Conservation (phyloP, 257 asterid species). For the Nemophila menziesii region DNA sequence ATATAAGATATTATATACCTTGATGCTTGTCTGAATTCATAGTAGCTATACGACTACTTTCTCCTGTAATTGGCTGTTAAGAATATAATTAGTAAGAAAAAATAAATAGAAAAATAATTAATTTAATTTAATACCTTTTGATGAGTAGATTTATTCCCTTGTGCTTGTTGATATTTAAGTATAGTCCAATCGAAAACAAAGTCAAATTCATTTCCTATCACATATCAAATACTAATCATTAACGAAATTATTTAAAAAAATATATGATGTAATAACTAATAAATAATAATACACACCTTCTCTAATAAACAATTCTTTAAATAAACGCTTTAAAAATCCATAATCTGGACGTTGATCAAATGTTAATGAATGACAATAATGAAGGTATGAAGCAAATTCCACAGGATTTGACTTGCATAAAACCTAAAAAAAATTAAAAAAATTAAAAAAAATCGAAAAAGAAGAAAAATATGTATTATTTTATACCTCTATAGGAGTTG, state of each 20-base stretch:
- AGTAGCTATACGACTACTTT: constrained; percentile 63
- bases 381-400: constrained; percentile 36
- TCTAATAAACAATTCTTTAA: constrained; percentile 23
- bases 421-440: constrained; percentile 12
- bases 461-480: neutral
- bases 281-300: constrained; percentile 13
- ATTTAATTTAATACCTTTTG: constrained; percentile 46
- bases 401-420: constrained; percentile 29
- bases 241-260: no score
- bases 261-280: neutral
- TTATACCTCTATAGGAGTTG: constrained; percentile 33
- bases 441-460: neutral
- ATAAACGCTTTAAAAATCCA: constrained; percentile 30
- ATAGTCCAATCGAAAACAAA: constrained; percentile 25
- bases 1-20: constrained; percentile 52
- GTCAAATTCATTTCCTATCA: constrained; percentile 17
- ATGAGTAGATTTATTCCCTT: constrained; percentile 47
- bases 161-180: constrained; percentile 22
- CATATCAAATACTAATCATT: neutral
- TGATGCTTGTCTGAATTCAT: constrained; percentile 47
- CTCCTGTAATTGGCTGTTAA: constrained; percentile 64
- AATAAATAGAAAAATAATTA: constrained; percentile 2
- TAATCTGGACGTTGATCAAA: constrained; percentile 33
- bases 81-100: constrained; percentile 3
- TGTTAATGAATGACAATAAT: constrained; percentile 29